Conservation (phyloP, 2,329 filamentous ascomycete genomes). For the Penicillium olsonii region DNA sequence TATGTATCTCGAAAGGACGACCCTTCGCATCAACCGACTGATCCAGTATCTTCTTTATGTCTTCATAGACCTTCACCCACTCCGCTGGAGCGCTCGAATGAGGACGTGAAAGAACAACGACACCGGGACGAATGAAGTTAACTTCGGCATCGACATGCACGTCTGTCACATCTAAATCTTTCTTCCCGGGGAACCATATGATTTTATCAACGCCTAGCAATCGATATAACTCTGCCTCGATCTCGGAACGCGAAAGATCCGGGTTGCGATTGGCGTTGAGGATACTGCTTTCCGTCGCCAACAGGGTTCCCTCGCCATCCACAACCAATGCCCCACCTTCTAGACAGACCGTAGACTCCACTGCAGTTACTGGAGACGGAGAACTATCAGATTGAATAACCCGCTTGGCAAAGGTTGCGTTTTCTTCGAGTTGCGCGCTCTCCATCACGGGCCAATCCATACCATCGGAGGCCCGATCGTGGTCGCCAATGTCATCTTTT, state of each 20-base stretch:
- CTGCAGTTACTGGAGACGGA: constrained; percentile 12
- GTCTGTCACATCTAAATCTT: constrained; percentile 31
- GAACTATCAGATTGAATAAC: constrained; percentile 11
- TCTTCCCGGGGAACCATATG: constrained; percentile 30
- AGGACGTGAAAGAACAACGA: constrained; percentile 28
- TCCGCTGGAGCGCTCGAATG: constrained; percentile 13
- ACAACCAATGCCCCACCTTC: constrained; percentile 32
- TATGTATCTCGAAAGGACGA: constrained; percentile 22
- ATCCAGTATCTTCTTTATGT: constrained; percentile 19
- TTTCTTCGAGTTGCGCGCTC: constrained; percentile 13
- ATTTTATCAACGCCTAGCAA: constrained; percentile 29
- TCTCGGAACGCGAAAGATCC: constrained; percentile 15
- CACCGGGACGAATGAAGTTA: constrained; percentile 19
- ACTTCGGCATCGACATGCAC: constrained; percentile 27
- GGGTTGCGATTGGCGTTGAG: constrained; percentile 32
- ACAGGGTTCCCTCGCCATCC: constrained; percentile 33
- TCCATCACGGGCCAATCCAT: constrained; percentile 17
- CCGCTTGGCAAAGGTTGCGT: constrained; percentile 13
- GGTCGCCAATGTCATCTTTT: constrained; percentile 12
- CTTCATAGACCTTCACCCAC: constrained; percentile 22
- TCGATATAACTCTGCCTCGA: constrained; percentile 25
- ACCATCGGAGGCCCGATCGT: constrained; percentile 13
- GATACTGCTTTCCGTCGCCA: constrained; percentile 32
- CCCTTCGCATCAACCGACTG: constrained; percentile 24
- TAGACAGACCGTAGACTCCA: constrained; percentile 20